Percentiles rank a stretch among this genome's conserved stretches.
These are phyloP conservation scores for Malus fusca DNA, from an alignment of 306 rosid species.

Conservation along the genomic window DNA sequence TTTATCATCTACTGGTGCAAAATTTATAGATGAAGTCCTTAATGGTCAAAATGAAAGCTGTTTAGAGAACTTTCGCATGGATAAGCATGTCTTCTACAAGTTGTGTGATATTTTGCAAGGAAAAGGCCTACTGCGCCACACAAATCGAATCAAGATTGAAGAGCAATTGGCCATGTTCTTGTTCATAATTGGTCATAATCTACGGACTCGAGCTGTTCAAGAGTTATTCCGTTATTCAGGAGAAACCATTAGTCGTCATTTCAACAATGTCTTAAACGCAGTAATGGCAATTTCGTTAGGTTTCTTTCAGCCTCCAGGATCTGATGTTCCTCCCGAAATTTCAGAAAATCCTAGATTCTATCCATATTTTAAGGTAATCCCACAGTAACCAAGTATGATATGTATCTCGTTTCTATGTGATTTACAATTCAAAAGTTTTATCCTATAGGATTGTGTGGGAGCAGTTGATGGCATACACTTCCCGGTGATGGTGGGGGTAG, in stretches of 20 bases:
- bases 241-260: constrained; percentile 88
- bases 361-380: constrained; percentile 73
- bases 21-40: constrained; percentile 82
- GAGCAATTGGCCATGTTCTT: constrained; percentile 87
- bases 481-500: constrained; percentile 86
- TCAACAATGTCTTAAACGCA: constrained; percentile 79
- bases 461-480: constrained; percentile 71
- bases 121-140: constrained; percentile 73
- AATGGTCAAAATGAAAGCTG: constrained; percentile 61
- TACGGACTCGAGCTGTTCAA: constrained; percentile 80
- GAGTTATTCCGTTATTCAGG: constrained; percentile 85
- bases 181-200: constrained; percentile 85
- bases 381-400: constrained; percentile 12
- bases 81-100: constrained; percentile 67
- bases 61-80: constrained; percentile 78
- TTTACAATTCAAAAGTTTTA: background rate
- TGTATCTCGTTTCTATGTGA: constrained; percentile 14
- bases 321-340: constrained; percentile 48
- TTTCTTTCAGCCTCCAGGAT: constrained; percentile 60
- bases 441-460: constrained; percentile 72
- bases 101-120: constrained; percentile 80
- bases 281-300: constrained; percentile 71
- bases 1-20: constrained; percentile 47
- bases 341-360: constrained; percentile 62
- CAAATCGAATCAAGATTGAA: constrained; percentile 84